A percentile compares a stretch with the other conserved stretches of the same genome.
Evolutionary conservation across 306 rosid species (phyloP).

Genomic region (Cucurbita ficifolia): DNA sequence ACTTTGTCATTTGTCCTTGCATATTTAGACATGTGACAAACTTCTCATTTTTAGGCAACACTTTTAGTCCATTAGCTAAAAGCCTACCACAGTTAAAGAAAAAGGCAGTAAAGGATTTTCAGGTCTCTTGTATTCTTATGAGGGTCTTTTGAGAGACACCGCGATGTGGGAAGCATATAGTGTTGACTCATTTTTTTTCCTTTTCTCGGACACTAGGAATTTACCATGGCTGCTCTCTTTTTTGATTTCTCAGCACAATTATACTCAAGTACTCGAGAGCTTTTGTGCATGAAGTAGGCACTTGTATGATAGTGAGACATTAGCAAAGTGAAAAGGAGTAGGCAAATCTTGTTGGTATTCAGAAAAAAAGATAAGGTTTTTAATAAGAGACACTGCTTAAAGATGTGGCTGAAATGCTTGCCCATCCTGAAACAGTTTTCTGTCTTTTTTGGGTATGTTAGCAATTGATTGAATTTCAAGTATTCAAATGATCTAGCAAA

Average conservation of each 20-base stretch:
- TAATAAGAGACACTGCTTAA: neutral
- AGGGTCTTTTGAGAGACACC: neutral
- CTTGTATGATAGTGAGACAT: neutral
- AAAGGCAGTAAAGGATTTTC: neutral
- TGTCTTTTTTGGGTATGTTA: slow-evolving; percentile 2
- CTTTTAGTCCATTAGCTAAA: neutral
- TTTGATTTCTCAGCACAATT: neutral
- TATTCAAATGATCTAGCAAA: slow-evolving; percentile 1
- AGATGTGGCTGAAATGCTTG: slow-evolving; percentile 3
- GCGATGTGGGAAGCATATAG: neutral
- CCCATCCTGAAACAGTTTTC: neutral
- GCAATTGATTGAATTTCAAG: neutral
- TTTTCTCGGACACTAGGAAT: neutral
- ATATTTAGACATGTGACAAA: slow-evolving; percentile 6
- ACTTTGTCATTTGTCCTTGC: slow-evolving; percentile 2
- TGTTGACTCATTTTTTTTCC: neutral
- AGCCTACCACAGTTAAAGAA: neutral
- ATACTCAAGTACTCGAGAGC: neutral
- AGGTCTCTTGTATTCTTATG: neutral
- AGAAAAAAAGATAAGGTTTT: slow-evolving; percentile 3
- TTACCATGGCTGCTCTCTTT: neutral
- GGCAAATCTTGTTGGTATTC: slow-evolving; percentile 5
- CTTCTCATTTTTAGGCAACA: slow-evolving; percentile 5
- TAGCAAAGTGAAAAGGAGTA: neutral
- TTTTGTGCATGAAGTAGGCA: slow-evolving; percentile 1